These are phyloP conservation scores for Solanum chilense DNA, from an alignment of 257 asterid species.

Conservation along the genomic window DNA sequence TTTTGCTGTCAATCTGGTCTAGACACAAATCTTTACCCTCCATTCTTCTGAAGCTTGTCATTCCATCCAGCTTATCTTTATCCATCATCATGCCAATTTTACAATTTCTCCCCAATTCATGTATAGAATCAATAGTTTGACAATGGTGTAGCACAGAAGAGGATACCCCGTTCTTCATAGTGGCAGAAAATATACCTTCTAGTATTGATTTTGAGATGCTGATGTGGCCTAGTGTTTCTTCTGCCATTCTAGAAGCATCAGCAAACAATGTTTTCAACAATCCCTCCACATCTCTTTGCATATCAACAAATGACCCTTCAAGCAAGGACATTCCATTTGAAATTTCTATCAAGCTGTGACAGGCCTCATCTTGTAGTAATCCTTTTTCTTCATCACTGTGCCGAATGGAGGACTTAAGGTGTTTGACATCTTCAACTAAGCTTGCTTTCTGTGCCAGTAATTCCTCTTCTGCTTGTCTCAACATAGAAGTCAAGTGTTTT, in stretches of 20 bases:
- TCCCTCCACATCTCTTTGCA: constrained; percentile 39
- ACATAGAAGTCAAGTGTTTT: constrained; percentile 27
- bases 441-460: constrained; percentile 35
- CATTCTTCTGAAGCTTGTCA: background rate
- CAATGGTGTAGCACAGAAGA: constrained; percentile 34
- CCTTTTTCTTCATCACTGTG: constrained; percentile 25
- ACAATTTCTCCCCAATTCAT: constrained; percentile 7
- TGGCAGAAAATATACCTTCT: constrained; percentile 34
- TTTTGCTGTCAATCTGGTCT: constrained; percentile 17
- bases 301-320: constrained; percentile 40
- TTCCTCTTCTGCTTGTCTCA: constrained; percentile 45
- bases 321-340: constrained; percentile 25
- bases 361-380: constrained; percentile 21
- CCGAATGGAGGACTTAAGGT: constrained; percentile 24
- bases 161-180: constrained; percentile 32
- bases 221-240: constrained; percentile 28
- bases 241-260: constrained; percentile 37
- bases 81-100: background rate
- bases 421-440: constrained; percentile 39
- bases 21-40: constrained; percentile 16
- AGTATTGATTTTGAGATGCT: constrained; percentile 35
- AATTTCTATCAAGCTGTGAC: constrained; percentile 25
- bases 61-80: background rate
- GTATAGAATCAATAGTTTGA: constrained; percentile 25
- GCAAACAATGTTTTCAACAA: constrained; percentile 21